Evolutionary conservation across 2,329 filamentous ascomycete genomes (phyloP).

Genomic region (Teratosphaeria pseudoeucalypti): DNA sequence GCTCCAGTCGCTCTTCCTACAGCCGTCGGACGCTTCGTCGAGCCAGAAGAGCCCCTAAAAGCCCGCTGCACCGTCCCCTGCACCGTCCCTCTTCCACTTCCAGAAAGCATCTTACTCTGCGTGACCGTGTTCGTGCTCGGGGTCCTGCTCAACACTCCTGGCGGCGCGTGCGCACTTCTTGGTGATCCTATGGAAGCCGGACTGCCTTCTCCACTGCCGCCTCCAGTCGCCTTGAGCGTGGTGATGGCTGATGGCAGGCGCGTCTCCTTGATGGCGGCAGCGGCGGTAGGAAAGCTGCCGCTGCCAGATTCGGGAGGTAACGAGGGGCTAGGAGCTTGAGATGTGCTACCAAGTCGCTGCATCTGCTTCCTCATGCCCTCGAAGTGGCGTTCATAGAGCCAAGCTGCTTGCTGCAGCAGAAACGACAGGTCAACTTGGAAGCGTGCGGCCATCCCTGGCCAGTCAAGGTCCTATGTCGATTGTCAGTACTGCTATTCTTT

Average conservation of each 20-base stretch:
- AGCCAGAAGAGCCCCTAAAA: conserved; percentile 29
- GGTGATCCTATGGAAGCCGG: conserved; percentile 4
- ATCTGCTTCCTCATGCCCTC: conserved; percentile 86
- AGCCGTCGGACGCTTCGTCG: conserved; percentile 9
- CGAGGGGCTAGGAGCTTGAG: conserved; percentile 1
- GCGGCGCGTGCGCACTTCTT: conserved; percentile 1
- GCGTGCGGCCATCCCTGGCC: conserved; percentile 38
- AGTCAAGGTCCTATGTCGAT: conserved; percentile 60
- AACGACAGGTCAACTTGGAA: conserved; percentile 85
- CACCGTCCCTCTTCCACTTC: conserved; percentile 8
- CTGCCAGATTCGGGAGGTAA: conserved; percentile 2
- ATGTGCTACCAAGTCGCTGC: conserved; percentile 51
- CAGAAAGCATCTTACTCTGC: conserved; percentile 23
- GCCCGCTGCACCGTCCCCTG: conserved; percentile 12
- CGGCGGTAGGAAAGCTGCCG: conserved; percentile 1
- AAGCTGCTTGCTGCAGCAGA: conserved; percentile 84
- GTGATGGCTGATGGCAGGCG: conserved; percentile 6
- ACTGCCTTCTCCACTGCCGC: background rate
- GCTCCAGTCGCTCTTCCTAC: conserved; percentile 11
- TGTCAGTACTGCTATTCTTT: background rate
- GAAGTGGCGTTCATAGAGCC: conserved; percentile 83
- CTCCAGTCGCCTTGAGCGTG: conserved; percentile 3
- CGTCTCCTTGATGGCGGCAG: background rate
- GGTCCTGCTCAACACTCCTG: conserved; percentile 30
- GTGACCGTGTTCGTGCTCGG: conserved; percentile 41